Conservation (phyloP, 2,329 filamentous ascomycete genomes). For the Colletotrichum chlorophyti region DNA sequence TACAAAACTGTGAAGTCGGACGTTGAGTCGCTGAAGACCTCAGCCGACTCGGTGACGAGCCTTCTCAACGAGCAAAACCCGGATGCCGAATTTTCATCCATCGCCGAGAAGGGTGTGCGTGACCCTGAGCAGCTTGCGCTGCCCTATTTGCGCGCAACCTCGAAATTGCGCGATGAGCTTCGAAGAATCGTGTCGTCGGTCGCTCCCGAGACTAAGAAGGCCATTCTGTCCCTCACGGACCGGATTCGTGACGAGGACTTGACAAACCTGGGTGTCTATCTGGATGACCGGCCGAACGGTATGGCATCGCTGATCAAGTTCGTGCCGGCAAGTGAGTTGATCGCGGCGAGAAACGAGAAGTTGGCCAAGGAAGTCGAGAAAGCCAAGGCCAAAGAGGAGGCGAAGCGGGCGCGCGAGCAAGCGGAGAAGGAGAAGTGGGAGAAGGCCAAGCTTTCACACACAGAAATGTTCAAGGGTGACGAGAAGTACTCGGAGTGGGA, state of each 20-base stretch:
- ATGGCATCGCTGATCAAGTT: slow-evolving; percentile 77
- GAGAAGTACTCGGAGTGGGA: slow-evolving; percentile 79
- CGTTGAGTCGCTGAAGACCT: slow-evolving; percentile 54
- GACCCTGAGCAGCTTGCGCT: slow-evolving; percentile 61
- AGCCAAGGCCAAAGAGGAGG: slow-evolving; percentile 61
- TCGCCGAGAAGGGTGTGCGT: slow-evolving; percentile 51
- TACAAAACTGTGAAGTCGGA: slow-evolving; percentile 54
- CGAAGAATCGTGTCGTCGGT: slow-evolving; percentile 58
- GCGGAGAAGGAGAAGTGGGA: slow-evolving; percentile 61
- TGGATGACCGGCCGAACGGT: slow-evolving; percentile 78
- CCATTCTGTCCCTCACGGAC: slow-evolving; percentile 80
- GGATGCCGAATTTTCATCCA: slow-evolving; percentile 52
- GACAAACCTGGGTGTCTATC: slow-evolving; percentile 83
- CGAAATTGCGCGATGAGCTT: slow-evolving; percentile 67
- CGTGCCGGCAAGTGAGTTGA: slow-evolving; percentile 61
- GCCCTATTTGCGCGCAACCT: slow-evolving; percentile 62
- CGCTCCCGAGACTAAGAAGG: slow-evolving; percentile 65
- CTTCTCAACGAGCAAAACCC: slow-evolving; percentile 53
- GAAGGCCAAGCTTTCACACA: slow-evolving; percentile 62
- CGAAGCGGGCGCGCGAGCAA: slow-evolving; percentile 55
- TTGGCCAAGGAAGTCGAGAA: slow-evolving; percentile 67
- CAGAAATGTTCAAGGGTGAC: slow-evolving; percentile 63
- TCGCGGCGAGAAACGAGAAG: slow-evolving; percentile 66
- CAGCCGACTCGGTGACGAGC: slow-evolving; percentile 49
- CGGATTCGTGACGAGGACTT: slow-evolving; percentile 81